Evolutionary conservation across 2,329 filamentous ascomycete genomes (phyloP).

Genomic region (Fusarium haematococcum): DNA sequence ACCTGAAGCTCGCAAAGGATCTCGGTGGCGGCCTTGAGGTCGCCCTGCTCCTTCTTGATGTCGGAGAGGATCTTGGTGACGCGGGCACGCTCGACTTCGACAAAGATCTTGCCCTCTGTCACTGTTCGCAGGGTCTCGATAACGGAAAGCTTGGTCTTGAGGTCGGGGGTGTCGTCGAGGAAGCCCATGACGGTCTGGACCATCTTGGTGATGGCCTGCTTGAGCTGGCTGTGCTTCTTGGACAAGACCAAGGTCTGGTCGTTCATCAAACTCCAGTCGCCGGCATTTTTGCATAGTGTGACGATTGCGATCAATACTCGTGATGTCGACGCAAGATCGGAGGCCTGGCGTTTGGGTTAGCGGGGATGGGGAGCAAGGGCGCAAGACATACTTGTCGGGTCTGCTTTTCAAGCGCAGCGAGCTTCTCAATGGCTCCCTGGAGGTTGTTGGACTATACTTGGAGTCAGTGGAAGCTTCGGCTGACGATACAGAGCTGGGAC

Average conservation of each 20-base stretch:
- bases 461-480: slow-evolving; percentile 21
- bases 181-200: slow-evolving; percentile 96
- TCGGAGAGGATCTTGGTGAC: slow-evolving; percentile 95
- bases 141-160: slow-evolving; percentile 90
- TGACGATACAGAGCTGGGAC: slow-evolving; percentile 21
- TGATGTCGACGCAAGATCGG: slow-evolving; percentile 95
- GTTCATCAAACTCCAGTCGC: slow-evolving; percentile 94
- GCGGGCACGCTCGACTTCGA: slow-evolving; percentile 96
- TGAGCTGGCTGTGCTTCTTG: slow-evolving; percentile 99
- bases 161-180: slow-evolving; percentile 83
- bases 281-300: slow-evolving; percentile 91
- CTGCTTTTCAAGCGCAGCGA: slow-evolving; percentile 92
- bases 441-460: slow-evolving; percentile 73
- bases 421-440: slow-evolving; percentile 91
- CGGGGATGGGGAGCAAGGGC: slow-evolving; percentile 23
- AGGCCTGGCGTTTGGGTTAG: slow-evolving; percentile 70
- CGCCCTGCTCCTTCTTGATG: slow-evolving; percentile 97
- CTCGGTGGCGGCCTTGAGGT: slow-evolving; percentile 89
- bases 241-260: slow-evolving; percentile 96
- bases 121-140: slow-evolving; percentile 97
- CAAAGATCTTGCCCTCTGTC: slow-evolving; percentile 99
- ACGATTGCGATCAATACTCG: slow-evolving; percentile 88
- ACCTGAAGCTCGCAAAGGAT: slow-evolving; percentile 98
- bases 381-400: slow-evolving; percentile 81
- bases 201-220: slow-evolving; percentile 99